Percentiles rank a stretch among this genome's conserved stretches.
These are phyloP conservation scores for Boeremia exigua DNA, from an alignment of 2,329 filamentous ascomycete species.

Conservation along the genomic window DNA sequence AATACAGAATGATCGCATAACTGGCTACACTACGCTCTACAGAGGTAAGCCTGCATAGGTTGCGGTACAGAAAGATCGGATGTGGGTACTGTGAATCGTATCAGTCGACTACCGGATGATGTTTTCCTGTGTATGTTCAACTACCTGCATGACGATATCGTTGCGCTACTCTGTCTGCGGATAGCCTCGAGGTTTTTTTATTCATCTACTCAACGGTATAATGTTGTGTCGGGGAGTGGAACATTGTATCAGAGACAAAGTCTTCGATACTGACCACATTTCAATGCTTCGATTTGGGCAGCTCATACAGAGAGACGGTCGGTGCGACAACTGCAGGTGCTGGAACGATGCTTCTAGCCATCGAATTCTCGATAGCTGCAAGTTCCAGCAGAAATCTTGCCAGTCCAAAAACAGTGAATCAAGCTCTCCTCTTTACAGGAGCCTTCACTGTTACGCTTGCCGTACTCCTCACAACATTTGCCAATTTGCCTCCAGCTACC, in stretches of 20 bases:
- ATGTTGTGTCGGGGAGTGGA: neutral
- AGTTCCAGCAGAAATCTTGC: neutral
- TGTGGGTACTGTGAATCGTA: neutral
- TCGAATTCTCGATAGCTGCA: conserved; percentile 9
- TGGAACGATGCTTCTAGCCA: conserved; percentile 19
- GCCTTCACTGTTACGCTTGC: conserved; percentile 18
- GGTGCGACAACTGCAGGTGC: conserved; percentile 21
- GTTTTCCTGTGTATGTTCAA: conserved; percentile 24
- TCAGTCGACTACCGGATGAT: conserved; percentile 23
- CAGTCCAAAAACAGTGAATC: neutral
- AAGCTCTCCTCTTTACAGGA: conserved; percentile 1
- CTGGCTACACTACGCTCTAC: too few relatives aligned
- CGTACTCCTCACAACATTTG: conserved; percentile 14
- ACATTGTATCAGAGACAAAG: neutral
- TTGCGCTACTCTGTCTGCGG: conserved; percentile 20
- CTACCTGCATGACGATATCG: conserved; percentile 20
- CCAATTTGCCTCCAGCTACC: conserved; percentile 13
- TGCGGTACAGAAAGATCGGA: too few relatives aligned
- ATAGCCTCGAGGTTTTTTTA: conserved; percentile 17
- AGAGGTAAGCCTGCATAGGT: too few relatives aligned
- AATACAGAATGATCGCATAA: too few relatives aligned
- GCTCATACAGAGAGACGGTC: conserved; percentile 20
- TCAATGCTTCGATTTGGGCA: conserved; percentile 14
- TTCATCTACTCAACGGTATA: neutral
- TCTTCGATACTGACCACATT: conserved; percentile 2